Percentiles rank a stretch among this genome's conserved stretches.
These are phyloP conservation scores for Beta macrorhiza DNA, from an alignment of 179 eudicot species.

Conservation along the genomic window DNA sequence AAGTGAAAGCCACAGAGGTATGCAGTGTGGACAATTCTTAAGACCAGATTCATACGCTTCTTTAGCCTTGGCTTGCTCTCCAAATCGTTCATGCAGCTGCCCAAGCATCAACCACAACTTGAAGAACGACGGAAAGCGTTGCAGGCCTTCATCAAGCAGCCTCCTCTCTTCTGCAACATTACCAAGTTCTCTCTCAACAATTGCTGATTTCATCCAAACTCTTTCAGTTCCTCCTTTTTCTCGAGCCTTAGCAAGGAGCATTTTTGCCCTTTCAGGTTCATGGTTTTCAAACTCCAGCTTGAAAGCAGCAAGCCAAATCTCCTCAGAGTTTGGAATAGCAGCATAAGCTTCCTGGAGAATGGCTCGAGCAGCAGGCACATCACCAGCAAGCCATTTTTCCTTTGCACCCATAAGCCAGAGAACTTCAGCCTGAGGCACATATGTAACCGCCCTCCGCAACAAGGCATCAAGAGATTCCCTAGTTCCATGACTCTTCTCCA, in stretches of 20 bases:
- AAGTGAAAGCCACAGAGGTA: conserved; percentile 85
- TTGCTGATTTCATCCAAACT: conserved; percentile 94
- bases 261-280: conserved; percentile 82
- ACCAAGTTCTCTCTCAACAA: conserved; percentile 89
- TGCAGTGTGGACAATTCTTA: conserved; percentile 64
- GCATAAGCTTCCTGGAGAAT: conserved; percentile 88
- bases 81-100: conserved; percentile 71
- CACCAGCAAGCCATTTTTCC: conserved; percentile 97
- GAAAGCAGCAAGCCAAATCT: conserved; percentile 94
- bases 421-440: conserved; percentile 84
- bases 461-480: conserved; percentile 80
- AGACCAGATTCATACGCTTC: conserved; percentile 68
- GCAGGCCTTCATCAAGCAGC: conserved; percentile 74
- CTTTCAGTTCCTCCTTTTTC: conserved; percentile 81
- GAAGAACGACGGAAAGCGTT: conserved; percentile 69
- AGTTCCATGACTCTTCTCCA: conserved; percentile 82
- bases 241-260: conserved; percentile 87
- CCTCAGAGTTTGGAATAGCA: conserved; percentile 87
- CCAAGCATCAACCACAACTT: conserved; percentile 95
- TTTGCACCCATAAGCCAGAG: conserved; percentile 96
- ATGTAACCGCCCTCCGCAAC: conserved; percentile 74
- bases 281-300: conserved; percentile 90
- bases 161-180: conserved; percentile 68
- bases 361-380: conserved; percentile 85
- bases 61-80: conserved; percentile 52